Percentiles rank a stretch among this genome's conserved stretches.
These are phyloP conservation scores for Mycena galopus DNA, from an alignment of 768 basidiomycete genomes.

Conservation along the genomic window DNA sequence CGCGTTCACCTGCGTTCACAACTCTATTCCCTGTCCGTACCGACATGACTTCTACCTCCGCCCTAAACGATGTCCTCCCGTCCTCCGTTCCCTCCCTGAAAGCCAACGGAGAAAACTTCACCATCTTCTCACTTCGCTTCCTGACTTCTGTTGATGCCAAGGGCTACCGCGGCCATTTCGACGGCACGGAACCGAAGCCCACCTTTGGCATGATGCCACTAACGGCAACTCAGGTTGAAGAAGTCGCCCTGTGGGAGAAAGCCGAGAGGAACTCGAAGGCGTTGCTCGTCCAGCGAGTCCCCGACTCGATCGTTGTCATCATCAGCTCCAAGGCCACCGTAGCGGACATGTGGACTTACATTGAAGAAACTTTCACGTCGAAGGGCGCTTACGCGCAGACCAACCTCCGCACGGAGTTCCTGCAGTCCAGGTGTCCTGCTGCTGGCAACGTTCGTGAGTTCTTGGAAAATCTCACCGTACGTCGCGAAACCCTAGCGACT, in stretches of 20 bases:
- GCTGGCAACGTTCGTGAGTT: conserved; percentile 27
- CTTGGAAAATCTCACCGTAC: conserved; percentile 6
- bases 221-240: background rate
- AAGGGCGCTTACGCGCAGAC: background rate
- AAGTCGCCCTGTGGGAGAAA: background rate
- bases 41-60: background rate
- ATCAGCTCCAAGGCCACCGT: background rate
- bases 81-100: background rate
- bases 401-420: conserved; percentile 20
- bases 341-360: background rate
- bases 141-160: background rate
- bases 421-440: conserved; percentile 10
- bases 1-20: too few relatives aligned
- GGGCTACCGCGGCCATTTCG: background rate
- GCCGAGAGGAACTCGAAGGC: background rate
- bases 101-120: background rate
- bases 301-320: background rate
- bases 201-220: background rate
- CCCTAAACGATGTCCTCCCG: background rate
- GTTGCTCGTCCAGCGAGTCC: background rate
- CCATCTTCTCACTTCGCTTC: background rate
- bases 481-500: background rate
- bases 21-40: too few relatives aligned
- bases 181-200: background rate
- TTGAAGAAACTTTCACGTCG: background rate